A percentile compares a stretch with the other conserved stretches of the same genome.
Evolutionary conservation across 2,329 filamentous ascomycete genomes (phyloP).

Genomic region (Aureobasidium mangrovei): DNA sequence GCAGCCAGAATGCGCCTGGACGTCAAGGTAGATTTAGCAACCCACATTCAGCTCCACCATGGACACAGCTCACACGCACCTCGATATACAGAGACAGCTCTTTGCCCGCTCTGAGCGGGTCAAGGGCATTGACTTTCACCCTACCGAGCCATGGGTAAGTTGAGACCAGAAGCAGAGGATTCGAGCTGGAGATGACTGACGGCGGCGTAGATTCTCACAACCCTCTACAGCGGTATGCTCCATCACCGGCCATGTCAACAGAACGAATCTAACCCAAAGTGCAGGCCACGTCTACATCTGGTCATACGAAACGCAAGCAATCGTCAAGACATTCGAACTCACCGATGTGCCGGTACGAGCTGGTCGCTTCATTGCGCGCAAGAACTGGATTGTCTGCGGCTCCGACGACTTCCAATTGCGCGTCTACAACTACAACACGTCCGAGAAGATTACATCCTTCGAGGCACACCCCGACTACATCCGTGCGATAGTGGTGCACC

Average conservation of each 20-base stretch:
- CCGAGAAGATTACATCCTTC: conserved; percentile 94
- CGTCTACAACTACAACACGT: conserved; percentile 99
- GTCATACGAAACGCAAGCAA: conserved; percentile 86
- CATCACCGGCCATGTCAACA: not conserved
- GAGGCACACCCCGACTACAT: conserved; percentile 99
- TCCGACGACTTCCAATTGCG: conserved; percentile 84
- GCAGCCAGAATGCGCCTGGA: conserved; percentile 46
- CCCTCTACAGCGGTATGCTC: conserved; percentile 78
- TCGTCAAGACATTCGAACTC: conserved; percentile 98
- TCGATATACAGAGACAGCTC: conserved; percentile 57
- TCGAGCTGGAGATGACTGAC: not conserved
- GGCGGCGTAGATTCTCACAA: conserved; percentile 59
- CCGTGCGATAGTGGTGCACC: conserved; percentile 90
- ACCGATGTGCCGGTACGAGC: conserved; percentile 97
- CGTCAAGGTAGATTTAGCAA: conserved; percentile 42
- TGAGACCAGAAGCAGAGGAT: not conserved
- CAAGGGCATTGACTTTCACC: conserved; percentile 95
- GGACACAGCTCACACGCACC: conserved; percentile 9
- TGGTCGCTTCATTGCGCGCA: conserved; percentile 89
- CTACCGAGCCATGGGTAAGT: conserved; percentile 85
- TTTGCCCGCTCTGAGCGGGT: conserved; percentile 90
- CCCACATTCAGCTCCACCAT: not conserved
- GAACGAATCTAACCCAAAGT: not conserved
- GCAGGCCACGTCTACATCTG: conserved; percentile 96
- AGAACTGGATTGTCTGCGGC: conserved; percentile 77